Conservation (phyloP, 768 basidiomycete genomes). For the Pleurotus citrinopileatus region DNA sequence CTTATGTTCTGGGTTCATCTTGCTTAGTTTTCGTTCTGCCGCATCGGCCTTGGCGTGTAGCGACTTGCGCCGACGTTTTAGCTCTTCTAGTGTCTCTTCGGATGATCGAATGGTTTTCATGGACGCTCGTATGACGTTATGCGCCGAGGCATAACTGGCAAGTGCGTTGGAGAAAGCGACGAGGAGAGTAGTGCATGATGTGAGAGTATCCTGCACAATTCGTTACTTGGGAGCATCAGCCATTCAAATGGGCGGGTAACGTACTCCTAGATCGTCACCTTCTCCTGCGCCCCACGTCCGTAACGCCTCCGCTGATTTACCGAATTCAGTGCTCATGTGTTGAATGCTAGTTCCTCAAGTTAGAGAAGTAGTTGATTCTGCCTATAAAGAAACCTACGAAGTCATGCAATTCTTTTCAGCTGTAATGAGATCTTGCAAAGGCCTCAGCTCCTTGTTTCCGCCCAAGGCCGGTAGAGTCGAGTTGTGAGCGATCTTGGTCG, state of each 20-base stretch:
- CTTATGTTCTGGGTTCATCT: slow-evolving; percentile 90
- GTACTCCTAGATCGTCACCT: slow-evolving; percentile 78
- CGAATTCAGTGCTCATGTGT: slow-evolving; percentile 61
- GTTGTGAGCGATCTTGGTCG: slow-evolving; percentile 86
- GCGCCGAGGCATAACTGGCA: slow-evolving; percentile 66
- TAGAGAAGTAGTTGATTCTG: too few species aligned
- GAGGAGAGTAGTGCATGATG: slow-evolving; percentile 66
- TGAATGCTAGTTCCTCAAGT: slow-evolving; percentile 43
- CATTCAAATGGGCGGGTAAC: slow-evolving; percentile 18
- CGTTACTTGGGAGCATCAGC: too few species aligned
- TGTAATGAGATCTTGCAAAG: slow-evolving; percentile 86
- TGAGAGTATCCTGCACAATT: slow-evolving; percentile 54
- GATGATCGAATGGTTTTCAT: slow-evolving; percentile 82
- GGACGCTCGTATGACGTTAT: slow-evolving; percentile 64
- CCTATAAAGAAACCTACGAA: slow-evolving; percentile 44
- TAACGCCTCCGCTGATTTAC: slow-evolving; percentile 70
- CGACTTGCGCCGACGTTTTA: slow-evolving; percentile 66
- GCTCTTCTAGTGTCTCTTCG: slow-evolving; percentile 80
- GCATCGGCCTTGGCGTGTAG: slow-evolving; percentile 71
- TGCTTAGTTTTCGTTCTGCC: slow-evolving; percentile 85
- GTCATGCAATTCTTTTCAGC: slow-evolving; percentile 81
- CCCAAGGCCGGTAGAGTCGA: slow-evolving; percentile 71
- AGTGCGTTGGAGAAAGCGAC: slow-evolving; percentile 66
- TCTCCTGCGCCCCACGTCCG: slow-evolving; percentile 74
- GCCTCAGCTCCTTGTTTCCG: slow-evolving; percentile 73